These are phyloP conservation scores for Rhizopogon vinicolor DNA, from an alignment of 768 basidiomycete genomes.

Conservation along the genomic window DNA sequence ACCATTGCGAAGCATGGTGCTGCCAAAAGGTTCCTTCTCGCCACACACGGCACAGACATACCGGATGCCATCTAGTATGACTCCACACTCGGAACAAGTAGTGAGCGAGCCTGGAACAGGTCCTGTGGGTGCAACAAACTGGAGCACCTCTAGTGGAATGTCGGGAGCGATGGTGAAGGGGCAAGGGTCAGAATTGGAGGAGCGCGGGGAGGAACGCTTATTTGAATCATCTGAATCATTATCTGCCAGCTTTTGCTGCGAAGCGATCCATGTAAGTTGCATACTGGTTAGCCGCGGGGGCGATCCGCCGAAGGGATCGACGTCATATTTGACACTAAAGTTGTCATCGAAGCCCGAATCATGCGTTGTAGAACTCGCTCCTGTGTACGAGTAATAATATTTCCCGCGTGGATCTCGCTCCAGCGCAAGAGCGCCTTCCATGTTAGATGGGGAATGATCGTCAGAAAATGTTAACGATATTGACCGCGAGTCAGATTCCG, in stretches of 20 bases:
- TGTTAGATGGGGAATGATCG: conserved; percentile 33
- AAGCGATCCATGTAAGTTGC: conserved; percentile 62
- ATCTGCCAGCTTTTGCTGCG: conserved; percentile 39
- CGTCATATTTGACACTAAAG: conserved; percentile 30
- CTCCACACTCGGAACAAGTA: conserved; percentile 79
- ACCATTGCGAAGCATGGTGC: conserved; percentile 7
- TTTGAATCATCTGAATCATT: conserved; percentile 10
- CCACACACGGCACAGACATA: conserved; percentile 91
- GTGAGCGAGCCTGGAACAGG: conserved; percentile 64
- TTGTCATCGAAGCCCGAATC: conserved; percentile 54
- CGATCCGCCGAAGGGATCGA: conserved; percentile 20
- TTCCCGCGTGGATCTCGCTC: conserved; percentile 64
- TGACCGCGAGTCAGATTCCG: conserved; percentile 49
- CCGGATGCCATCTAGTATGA: conserved; percentile 71
- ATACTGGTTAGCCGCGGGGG: conserved; percentile 53
- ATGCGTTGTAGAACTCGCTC: conserved; percentile 44
- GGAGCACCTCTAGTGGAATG: conserved; percentile 49
- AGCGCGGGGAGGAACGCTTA: conserved; percentile 1
- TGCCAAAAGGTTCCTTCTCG: conserved; percentile 52
- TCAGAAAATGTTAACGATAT: conserved; percentile 27
- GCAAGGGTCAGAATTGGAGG: conserved; percentile 13
- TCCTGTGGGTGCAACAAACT: conserved; percentile 40
- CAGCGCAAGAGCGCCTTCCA: conserved; percentile 61
- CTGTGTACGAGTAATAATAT: conserved; percentile 72
- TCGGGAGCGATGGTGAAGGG: conserved; percentile 24